phyloP scores from a whole-genome alignment of 2,329 filamentous ascomycete genomes.

The Metarhizium album region DNA sequence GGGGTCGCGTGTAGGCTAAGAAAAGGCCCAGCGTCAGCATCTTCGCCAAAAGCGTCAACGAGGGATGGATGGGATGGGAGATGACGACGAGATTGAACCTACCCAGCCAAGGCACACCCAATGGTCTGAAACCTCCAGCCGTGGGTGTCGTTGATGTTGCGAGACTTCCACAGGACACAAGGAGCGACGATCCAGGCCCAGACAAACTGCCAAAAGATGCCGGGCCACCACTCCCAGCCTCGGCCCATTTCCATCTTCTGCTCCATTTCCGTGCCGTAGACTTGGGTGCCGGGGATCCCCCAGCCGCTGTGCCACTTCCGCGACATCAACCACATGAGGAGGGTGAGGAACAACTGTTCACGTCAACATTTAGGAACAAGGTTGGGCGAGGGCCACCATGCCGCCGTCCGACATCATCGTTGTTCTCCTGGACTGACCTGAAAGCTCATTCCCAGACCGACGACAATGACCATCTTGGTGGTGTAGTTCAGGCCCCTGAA shows the following conservation, averaged over 20 bases:
- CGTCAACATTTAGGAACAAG: not conserved
- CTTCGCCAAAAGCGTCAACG: not conserved
- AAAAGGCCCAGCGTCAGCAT: conserved; percentile 2
- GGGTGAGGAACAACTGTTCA: conserved; percentile 42
- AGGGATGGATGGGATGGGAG: too few species aligned
- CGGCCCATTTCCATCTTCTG: conserved; percentile 30
- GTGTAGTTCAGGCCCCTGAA: conserved; percentile 29
- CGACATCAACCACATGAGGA: conserved; percentile 50
- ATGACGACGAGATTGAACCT: too few species aligned
- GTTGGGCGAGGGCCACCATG: too few species aligned
- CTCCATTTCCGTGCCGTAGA: conserved; percentile 36
- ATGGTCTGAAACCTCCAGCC: conserved; percentile 57
- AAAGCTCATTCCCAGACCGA: conserved; percentile 42
- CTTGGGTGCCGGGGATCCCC: conserved; percentile 49
- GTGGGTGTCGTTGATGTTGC: conserved; percentile 49
- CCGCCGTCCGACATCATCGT: not conserved
- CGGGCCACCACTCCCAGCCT: conserved; percentile 58
- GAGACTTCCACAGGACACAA: conserved; percentile 46
- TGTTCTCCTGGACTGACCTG: conserved; percentile 32
- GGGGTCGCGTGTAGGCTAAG: conserved; percentile 49
- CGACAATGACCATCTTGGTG: conserved; percentile 33
- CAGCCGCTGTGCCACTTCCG: conserved; percentile 51
- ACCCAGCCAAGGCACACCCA: conserved; percentile 32
- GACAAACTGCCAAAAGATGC: conserved; percentile 48
- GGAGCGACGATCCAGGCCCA: conserved; percentile 49